Evolutionary conservation across 1,284 basidiomycete species (phyloP).

Genomic region (Ceratobasidium sp.): DNA sequence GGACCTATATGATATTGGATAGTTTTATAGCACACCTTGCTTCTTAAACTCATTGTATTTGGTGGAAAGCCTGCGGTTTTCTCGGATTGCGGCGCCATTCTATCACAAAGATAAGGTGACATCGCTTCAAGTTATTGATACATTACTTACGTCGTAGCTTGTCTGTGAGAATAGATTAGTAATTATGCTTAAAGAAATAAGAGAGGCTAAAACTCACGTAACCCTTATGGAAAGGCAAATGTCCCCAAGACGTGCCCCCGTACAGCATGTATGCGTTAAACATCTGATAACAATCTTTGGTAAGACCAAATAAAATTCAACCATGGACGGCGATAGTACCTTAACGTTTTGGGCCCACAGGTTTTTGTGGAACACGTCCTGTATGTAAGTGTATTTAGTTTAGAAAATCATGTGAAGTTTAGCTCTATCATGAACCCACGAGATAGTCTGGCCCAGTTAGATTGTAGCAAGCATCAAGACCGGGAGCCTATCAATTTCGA

Average conservation of each 20-base stretch:
- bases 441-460: slow-evolving; percentile 74
- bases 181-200: neutral
- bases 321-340: slow-evolving; percentile 52
- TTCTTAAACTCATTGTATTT: slow-evolving; percentile 80
- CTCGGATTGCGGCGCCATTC: slow-evolving; percentile 62
- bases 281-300: neutral
- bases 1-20: no score
- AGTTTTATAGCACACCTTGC: slow-evolving; percentile 57
- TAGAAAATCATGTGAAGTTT: neutral
- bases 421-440: neutral
- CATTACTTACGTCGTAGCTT: slow-evolving; percentile 57
- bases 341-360: slow-evolving; percentile 82
- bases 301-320: neutral
- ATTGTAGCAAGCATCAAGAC: slow-evolving; percentile 62
- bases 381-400: neutral
- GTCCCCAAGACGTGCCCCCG: slow-evolving; percentile 82
- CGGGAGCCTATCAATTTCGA: slow-evolving; percentile 45
- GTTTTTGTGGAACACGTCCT: slow-evolving; percentile 76
- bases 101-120: slow-evolving; percentile 47
- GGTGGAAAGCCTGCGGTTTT: slow-evolving; percentile 69
- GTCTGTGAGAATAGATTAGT: slow-evolving; percentile 50
- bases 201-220: slow-evolving; percentile 54
- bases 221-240: slow-evolving; percentile 70
- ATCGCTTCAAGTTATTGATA: neutral
- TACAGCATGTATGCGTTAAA: slow-evolving; percentile 82